Conservation (phyloP, 495 filamentous ascomycete species). For the Penicillium psychrofluorescens region DNA sequence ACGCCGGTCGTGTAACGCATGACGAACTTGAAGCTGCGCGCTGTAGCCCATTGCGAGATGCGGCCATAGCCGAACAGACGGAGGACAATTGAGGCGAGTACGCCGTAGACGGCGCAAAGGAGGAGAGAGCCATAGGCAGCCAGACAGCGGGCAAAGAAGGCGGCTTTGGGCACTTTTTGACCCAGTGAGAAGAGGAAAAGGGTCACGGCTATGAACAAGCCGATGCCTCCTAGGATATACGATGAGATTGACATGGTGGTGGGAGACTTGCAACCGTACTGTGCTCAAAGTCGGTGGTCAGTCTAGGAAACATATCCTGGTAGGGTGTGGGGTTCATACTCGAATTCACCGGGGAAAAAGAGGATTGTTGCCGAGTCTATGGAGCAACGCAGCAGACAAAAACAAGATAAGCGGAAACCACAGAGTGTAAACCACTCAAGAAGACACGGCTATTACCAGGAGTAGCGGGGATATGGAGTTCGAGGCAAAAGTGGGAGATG, state of each 20-base stretch:
- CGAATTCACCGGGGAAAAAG: not conserved
- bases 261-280: slow-evolving; percentile 1
- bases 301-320: not conserved
- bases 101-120: slow-evolving; percentile 67
- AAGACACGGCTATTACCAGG: too few relatives aligned
- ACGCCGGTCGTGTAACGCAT: slow-evolving; percentile 74
- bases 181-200: slow-evolving; percentile 53
- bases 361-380: not conserved
- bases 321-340: too few relatives aligned
- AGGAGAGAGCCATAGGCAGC: slow-evolving; percentile 61
- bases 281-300: slow-evolving; percentile 1
- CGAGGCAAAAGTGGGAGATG: not conserved
- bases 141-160: slow-evolving; percentile 66
- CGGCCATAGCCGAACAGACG: slow-evolving; percentile 63
- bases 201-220: slow-evolving; percentile 47
- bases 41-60: slow-evolving; percentile 80
- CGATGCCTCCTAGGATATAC: slow-evolving; percentile 44
- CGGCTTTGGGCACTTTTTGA: slow-evolving; percentile 44
- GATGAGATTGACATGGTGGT: slow-evolving; percentile 35
- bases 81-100: slow-evolving; percentile 63
- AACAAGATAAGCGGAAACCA: not conserved
- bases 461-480: too few relatives aligned
- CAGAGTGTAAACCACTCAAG: not conserved
- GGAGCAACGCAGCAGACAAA: not conserved
- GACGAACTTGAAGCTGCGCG: slow-evolving; percentile 69